phyloP scores from a whole-genome alignment of 2,329 filamentous ascomycete genomes.

The Whalleya microplaca region DNA sequence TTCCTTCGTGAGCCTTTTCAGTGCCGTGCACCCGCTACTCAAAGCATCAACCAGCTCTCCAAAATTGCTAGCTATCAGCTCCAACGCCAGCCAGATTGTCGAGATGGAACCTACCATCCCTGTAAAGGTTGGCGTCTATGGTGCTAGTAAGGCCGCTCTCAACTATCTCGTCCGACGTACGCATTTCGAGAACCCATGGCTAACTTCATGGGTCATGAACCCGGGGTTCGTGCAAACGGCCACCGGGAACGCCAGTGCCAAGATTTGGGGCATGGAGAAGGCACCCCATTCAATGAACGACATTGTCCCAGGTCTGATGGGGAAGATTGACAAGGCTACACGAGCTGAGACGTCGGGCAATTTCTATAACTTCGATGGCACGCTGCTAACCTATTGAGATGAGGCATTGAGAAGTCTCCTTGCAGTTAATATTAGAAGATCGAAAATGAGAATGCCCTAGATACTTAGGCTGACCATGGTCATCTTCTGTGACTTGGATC shows the following conservation, averaged over 20 bases:
- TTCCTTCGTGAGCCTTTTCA: slow-evolving; percentile 4
- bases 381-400: background rate
- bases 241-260: no score
- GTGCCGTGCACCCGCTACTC: slow-evolving; percentile 1
- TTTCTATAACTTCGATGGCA: slow-evolving; percentile 1
- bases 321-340: slow-evolving; percentile 1
- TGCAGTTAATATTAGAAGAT: no score
- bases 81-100: slow-evolving; percentile 3
- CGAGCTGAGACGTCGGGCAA: slow-evolving; percentile 1
- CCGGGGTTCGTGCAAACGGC: slow-evolving; percentile 1
- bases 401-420: no score
- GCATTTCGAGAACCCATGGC: slow-evolving; percentile 10
- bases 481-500: no score
- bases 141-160: slow-evolving; percentile 9
- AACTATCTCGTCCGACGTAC: slow-evolving; percentile 13
- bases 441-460: no score
- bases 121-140: slow-evolving; percentile 7
- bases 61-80: slow-evolving; percentile 13
- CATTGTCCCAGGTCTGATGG: background rate
- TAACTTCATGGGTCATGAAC: slow-evolving; percentile 4
- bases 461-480: no score
- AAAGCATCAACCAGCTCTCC: slow-evolving; percentile 1
- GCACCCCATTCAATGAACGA: background rate
- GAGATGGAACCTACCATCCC: slow-evolving; percentile 6
- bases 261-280: background rate